phyloP scores from a whole-genome alignment of 139 green algal genomes.

The Coelastrella sp. region DNA sequence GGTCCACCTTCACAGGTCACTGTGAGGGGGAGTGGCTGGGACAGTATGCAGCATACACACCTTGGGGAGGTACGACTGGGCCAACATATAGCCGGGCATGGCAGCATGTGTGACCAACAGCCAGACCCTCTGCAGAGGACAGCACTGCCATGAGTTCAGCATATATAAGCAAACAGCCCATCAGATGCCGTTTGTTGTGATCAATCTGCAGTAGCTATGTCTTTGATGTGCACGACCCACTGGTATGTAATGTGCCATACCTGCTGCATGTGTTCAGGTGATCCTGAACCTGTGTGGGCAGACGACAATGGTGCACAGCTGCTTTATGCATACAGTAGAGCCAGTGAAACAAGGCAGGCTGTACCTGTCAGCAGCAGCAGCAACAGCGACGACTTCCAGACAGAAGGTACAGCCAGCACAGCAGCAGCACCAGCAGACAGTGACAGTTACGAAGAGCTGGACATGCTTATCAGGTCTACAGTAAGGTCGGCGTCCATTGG shows the following conservation, averaged over 20 bases:
- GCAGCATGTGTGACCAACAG: too few species aligned
- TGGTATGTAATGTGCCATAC: not conserved
- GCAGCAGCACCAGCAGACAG: constrained; percentile 32
- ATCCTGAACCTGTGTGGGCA: constrained; percentile 68
- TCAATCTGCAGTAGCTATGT: too few species aligned
- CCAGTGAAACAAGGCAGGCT: constrained; percentile 29
- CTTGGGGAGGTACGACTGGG: constrained; percentile 60
- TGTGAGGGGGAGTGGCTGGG: constrained; percentile 70
- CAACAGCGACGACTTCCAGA: not conserved
- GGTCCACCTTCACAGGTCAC: constrained; percentile 68
- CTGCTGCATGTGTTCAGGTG: constrained; percentile 36
- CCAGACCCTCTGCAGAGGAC: too few species aligned
- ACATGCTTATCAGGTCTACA: constrained; percentile 37
- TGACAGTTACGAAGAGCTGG: not conserved
- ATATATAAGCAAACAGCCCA: too few species aligned
- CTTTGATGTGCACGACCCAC: too few species aligned
- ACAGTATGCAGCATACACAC: constrained; percentile 69
- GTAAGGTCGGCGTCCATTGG: constrained; percentile 11
- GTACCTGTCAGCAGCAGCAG: not conserved
- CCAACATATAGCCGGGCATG: too few species aligned
- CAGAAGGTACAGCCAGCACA: constrained; percentile 5
- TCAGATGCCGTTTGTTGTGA: too few species aligned
- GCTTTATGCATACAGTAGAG: constrained; percentile 37
- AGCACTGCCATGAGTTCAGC: too few species aligned
- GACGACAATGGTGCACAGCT: constrained; percentile 57